phyloP scores from a whole-genome alignment of 169 alveolate species.

The Theileria annulata region DNA sequence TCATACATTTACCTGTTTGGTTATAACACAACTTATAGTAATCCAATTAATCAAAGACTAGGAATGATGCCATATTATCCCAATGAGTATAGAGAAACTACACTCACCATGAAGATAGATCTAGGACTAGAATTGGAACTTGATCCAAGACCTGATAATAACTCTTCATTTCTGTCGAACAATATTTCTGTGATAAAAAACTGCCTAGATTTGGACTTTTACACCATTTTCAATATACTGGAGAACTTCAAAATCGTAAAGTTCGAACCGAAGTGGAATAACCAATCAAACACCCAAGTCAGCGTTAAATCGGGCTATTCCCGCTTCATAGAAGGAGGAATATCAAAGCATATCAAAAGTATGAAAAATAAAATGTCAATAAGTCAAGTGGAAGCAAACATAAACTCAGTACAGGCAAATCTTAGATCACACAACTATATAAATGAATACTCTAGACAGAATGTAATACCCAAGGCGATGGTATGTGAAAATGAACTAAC shows the following conservation, averaged over 20 bases:
- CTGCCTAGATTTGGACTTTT: constrained; percentile 21
- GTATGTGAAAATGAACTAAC: constrained; percentile 37
- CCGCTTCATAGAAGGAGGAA: constrained; percentile 54
- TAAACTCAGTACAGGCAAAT: not conserved
- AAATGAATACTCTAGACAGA: not conserved
- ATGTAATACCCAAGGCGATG: not conserved
- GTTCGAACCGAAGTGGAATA: constrained; percentile 38
- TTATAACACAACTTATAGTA: not conserved
- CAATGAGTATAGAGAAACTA: not conserved
- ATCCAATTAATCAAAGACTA: not conserved
- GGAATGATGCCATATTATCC: not conserved
- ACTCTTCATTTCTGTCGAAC: not conserved
- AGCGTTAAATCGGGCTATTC: constrained; percentile 13
- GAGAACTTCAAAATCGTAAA: constrained; percentile 20
- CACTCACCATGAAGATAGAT: not conserved
- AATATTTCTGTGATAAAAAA: not conserved
- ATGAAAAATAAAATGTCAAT: constrained; percentile 13
- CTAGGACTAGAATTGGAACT: not conserved
- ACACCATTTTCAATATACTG: constrained; percentile 25
- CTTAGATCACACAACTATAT: not conserved
- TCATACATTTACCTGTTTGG: constrained; percentile 5
- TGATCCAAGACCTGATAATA: not conserved
- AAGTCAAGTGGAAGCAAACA: constrained; percentile 18
- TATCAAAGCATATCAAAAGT: constrained; percentile 46
- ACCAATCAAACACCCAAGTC: not conserved